Conservation (phyloP, 768 basidiomycete species). For the Lyophyllum shimeji region DNA sequence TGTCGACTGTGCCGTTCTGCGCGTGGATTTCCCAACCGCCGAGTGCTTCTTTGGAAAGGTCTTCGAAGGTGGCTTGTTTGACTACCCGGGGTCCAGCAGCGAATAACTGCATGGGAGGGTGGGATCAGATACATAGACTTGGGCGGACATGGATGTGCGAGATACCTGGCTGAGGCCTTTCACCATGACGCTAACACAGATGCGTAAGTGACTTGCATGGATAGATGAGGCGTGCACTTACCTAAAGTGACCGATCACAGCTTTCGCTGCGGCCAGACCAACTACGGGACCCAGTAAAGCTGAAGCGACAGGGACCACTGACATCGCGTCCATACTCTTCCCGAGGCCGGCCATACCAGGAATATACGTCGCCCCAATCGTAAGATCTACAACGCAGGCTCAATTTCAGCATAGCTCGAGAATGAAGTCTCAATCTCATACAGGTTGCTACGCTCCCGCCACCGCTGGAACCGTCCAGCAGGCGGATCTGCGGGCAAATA, state of each 20-base stretch:
- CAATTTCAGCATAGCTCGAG: background rate
- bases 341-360: slow-evolving; percentile 34
- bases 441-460: slow-evolving; percentile 41
- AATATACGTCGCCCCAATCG: slow-evolving; percentile 38
- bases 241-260: slow-evolving; percentile 38
- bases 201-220: background rate
- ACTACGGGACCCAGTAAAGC: slow-evolving; percentile 40
- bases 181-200: slow-evolving; percentile 36
- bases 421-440: slow-evolving; percentile 11
- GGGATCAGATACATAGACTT: background rate
- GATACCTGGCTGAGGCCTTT: slow-evolving; percentile 34
- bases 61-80: slow-evolving; percentile 19
- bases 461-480: slow-evolving; percentile 42
- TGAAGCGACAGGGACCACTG: slow-evolving; percentile 36
- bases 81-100: slow-evolving; percentile 17
- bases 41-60: slow-evolving; percentile 23
- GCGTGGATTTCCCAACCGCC: slow-evolving; percentile 39
- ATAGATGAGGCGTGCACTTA: slow-evolving; percentile 5
- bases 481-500: slow-evolving; percentile 27
- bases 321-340: slow-evolving; percentile 36
- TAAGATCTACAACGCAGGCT: slow-evolving; percentile 25
- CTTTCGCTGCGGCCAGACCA: slow-evolving; percentile 40
- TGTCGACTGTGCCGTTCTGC: slow-evolving; percentile 37
- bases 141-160: background rate
- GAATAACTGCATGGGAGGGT: slow-evolving; percentile 2